Evolutionary conservation across 257 asterid species (phyloP), one percentile per base, ranked within the genome.

Genomic region (Scutellaria minor): DNA sequence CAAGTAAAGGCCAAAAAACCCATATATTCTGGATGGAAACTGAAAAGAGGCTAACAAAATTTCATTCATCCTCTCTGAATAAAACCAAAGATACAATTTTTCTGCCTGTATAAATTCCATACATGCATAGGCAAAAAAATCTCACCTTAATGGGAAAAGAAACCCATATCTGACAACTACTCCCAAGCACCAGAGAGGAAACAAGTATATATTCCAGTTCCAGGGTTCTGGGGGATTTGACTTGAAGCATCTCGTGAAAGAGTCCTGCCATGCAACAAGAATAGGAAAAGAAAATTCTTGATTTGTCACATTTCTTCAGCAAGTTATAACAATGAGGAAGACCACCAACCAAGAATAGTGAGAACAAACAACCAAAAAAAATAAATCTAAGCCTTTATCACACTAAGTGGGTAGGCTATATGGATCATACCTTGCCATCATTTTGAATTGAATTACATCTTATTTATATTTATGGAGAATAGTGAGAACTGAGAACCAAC

Each of bases 111-210:
- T 44, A 58, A 58, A 45, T 6, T 57, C 7, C 12, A 24, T 2
- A 18, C 8, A 59, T 61, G 73, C 35, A 71, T 47, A 27, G 45
- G 47, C 37, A 14, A 50, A 70, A 61, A 31, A 46, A 10, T 72
- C 2, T 65, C 70, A 94, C 97, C 99, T 88, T 64, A 75, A 52
- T 62, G 99, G 99, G 78, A 95, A 95, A 79, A 95, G 94, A 68
- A 92, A 5, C 27, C 89, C 88, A 81, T 95, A 95, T 90, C 99
- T 83, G 78, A 92, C 89, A 46, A 88, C 79, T 50, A 90, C 97
- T 66, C 99, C 99, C 80, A 90, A 72, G 77, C 99, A 95, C 99
- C 99, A 92, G 77, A 95, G 75, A 45, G 99, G 99, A 79, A 95
- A 95, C 84, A 95, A 84, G 83, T 95, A 86, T 66, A 86, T 65